Evolutionary conservation across 2,329 filamentous ascomycete species (phyloP).

Genomic region (Chalaropsis thielavioides): DNA sequence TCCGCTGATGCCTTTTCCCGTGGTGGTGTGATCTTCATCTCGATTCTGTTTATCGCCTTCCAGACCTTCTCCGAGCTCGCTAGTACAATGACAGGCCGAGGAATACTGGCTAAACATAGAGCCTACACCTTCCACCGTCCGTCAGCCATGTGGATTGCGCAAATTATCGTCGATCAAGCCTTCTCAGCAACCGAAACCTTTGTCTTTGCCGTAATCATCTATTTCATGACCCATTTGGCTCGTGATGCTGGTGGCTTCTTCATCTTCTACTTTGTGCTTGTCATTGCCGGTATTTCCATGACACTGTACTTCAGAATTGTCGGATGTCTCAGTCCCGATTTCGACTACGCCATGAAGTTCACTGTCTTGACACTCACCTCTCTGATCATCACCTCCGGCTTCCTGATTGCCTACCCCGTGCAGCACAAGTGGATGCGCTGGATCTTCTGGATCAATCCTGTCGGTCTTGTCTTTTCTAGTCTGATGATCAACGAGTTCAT

Average conservation of each 20-base stretch:
- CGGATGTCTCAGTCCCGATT: slow-evolving; percentile 61
- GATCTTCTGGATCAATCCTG: slow-evolving; percentile 64
- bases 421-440: slow-evolving; percentile 65
- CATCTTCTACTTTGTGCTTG: slow-evolving; percentile 57
- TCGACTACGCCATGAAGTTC: slow-evolving; percentile 74
- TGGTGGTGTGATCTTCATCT: slow-evolving; percentile 67
- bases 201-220: slow-evolving; percentile 59
- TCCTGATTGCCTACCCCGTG: slow-evolving; percentile 64
- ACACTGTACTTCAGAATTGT: slow-evolving; percentile 65
- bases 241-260: slow-evolving; percentile 65
- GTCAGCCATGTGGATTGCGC: slow-evolving; percentile 68
- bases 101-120: slow-evolving; percentile 71
- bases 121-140: slow-evolving; percentile 73
- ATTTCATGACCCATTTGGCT: slow-evolving; percentile 60
- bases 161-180: slow-evolving; percentile 63
- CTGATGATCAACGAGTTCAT: slow-evolving; percentile 83
- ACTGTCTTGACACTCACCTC: slow-evolving; percentile 65
- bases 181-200: slow-evolving; percentile 59
- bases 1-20: slow-evolving; percentile 64
- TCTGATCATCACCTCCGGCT: slow-evolving; percentile 70
- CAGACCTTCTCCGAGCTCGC: slow-evolving; percentile 68
- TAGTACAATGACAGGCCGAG: slow-evolving; percentile 58
- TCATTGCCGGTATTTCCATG: slow-evolving; percentile 56
- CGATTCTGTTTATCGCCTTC: slow-evolving; percentile 76
- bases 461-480: slow-evolving; percentile 60